Evolutionary conservation across 768 basidiomycete genomes (phyloP), one percentile per base, ranked within the genome.

Genomic region (Pulveroboletus sp.): DNA sequence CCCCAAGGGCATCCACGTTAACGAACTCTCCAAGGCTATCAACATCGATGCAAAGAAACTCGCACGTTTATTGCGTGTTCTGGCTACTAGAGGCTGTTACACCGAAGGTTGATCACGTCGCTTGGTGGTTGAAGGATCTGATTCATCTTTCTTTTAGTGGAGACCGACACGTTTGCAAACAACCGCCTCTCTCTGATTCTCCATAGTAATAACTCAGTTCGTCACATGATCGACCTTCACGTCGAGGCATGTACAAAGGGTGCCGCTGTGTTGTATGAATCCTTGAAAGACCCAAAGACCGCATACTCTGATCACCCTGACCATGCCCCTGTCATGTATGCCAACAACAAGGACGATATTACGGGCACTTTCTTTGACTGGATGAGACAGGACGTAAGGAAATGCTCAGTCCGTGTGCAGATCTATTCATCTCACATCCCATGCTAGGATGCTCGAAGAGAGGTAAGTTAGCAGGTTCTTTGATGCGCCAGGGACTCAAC

Each of bases 151-250:
- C 18, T 15, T 40, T 47, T 10, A 73, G 69, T 72, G 26, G 50
- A 59, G 14, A 50, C 46, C 5, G 57, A 69, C 30, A 61, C 62
- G 0, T 73, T 69, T 46, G 56, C 67, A 17, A 72, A 72, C 54
- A 72, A 65, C 40, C 67, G 68, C 0, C 56, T 72, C 7, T 70
- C 68, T n/a, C 38, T 65, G 8, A 57, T 58, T 36, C 54, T 72
- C 6, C 60, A 57, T 27, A 55, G 51, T 11, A 42, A 59, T 21
- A 58, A 67, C 27, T 53, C 65, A 26, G 54, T 57, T 27, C 50
- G 47, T 32, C 57, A 60, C 43, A 57, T 64, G 50, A 11, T 58
- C 32, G 44, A 24, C 30, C 47, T 57, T 21, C 64, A 63, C 8
- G 48, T 61, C 26, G 57, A 66, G 26, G 46, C 39, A 9, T 18